Evolutionary conservation across 306 rosid species (phyloP).

Genomic region (Alnus rubra): DNA sequence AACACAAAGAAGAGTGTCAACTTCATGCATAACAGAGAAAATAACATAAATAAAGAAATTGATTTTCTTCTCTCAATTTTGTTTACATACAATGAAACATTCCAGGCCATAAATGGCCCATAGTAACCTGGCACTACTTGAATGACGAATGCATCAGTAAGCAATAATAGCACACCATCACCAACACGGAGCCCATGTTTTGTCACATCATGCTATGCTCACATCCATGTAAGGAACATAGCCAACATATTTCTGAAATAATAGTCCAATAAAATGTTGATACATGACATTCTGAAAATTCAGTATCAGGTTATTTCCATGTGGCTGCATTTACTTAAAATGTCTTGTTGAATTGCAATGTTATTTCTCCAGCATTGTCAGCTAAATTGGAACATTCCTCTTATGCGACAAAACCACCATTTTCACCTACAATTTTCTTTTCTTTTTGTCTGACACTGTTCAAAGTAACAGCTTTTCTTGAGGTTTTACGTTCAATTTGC

Average conservation of each 20-base stretch:
- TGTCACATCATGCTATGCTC: neutral
- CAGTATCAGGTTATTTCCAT: neutral
- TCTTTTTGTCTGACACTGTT: neutral
- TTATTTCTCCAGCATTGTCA: neutral
- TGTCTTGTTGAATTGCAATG: neutral
- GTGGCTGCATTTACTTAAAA: neutral
- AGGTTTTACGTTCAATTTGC: no score
- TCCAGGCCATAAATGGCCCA: neutral
- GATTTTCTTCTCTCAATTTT: neutral
- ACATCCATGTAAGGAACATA: conserved; percentile 19
- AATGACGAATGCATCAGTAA: neutral
- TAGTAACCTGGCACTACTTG: neutral
- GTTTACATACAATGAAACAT: neutral
- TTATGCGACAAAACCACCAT: neutral
- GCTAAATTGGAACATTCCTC: neutral
- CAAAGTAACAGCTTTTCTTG: neutral
- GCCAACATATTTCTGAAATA: conserved; percentile 19
- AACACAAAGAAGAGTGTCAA: conserved; percentile 22
- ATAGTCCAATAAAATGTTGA: conserved; percentile 3
- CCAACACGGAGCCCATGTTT: conserved; percentile 2
- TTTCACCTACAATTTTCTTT: neutral
- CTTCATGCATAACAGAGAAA: conserved; percentile 9
- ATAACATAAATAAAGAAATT: neutral
- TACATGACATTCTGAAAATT: neutral
- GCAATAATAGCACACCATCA: conserved; percentile 1